phyloP scores from a whole-genome alignment of 2,329 filamentous ascomycete species.

The Fusarium luffae region DNA sequence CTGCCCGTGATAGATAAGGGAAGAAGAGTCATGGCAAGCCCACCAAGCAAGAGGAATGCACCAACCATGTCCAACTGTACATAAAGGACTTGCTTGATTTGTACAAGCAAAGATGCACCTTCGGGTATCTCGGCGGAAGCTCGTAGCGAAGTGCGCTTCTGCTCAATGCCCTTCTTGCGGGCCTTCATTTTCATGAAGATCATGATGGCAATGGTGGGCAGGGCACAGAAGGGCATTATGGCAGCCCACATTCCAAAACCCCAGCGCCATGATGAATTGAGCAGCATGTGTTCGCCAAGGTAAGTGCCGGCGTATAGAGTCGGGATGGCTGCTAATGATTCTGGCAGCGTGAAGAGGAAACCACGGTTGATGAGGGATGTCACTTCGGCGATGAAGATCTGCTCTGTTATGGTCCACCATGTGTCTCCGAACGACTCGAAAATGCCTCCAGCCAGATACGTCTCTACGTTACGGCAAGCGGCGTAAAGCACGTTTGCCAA shows the following conservation, averaged over 20 bases:
- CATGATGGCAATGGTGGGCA: slow-evolving; percentile 28
- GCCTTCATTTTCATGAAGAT: slow-evolving; percentile 23
- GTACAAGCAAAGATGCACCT: neutral
- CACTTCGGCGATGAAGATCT: slow-evolving; percentile 34
- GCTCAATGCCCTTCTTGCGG: neutral
- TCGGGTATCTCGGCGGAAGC: neutral
- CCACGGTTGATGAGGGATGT: slow-evolving; percentile 35
- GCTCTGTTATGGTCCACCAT: slow-evolving; percentile 36
- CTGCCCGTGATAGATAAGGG: slow-evolving; percentile 29
- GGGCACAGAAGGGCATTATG: slow-evolving; percentile 10
- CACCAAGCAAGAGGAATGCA: slow-evolving; percentile 20
- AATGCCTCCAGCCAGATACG: slow-evolving; percentile 28
- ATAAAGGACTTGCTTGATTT: neutral
- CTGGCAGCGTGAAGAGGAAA: slow-evolving; percentile 25
- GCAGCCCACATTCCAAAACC: slow-evolving; percentile 36
- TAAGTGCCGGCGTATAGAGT: slow-evolving; percentile 34
- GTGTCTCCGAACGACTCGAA: slow-evolving; percentile 31
- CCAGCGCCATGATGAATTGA: slow-evolving; percentile 27
- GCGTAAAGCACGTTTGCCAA: slow-evolving; percentile 30
- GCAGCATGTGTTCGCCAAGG: slow-evolving; percentile 30
- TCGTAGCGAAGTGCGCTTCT: neutral
- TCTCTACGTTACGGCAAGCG: slow-evolving; percentile 28
- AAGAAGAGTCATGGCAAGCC: slow-evolving; percentile 29
- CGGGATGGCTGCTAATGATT: slow-evolving; percentile 27
- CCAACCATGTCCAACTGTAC: slow-evolving; percentile 24